Evolutionary conservation across 257 asterid species (phyloP).

Genomic region (Plantago ovata): DNA sequence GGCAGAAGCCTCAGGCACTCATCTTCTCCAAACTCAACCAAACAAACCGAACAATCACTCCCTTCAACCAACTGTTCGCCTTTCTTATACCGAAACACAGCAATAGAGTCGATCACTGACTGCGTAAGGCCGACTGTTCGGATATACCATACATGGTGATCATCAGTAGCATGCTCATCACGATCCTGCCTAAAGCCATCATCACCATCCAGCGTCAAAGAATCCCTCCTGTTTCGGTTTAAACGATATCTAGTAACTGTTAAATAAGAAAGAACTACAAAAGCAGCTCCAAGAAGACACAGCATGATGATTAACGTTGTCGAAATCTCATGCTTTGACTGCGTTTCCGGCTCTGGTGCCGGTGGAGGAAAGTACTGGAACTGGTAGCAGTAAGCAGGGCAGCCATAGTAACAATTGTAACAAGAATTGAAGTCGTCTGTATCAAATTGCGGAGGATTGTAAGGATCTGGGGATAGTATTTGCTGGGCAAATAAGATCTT

Average conservation of each 20-base stretch:
- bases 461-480: background rate
- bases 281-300: constrained; percentile 43
- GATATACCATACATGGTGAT: constrained; percentile 67
- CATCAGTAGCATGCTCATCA: constrained; percentile 38
- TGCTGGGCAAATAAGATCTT: constrained; percentile 20
- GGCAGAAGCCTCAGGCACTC: constrained; percentile 76
- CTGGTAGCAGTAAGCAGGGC: constrained; percentile 26
- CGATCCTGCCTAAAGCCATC: constrained; percentile 22
- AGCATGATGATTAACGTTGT: constrained; percentile 44
- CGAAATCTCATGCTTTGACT: constrained; percentile 29
- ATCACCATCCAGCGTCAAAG: background rate
- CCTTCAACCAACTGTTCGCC: constrained; percentile 44
- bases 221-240: constrained; percentile 21
- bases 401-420: constrained; percentile 17
- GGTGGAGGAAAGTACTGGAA: background rate
- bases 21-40: constrained; percentile 61
- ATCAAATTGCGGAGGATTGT: background rate
- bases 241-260: constrained; percentile 32
- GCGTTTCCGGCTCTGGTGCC: constrained; percentile 5
- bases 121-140: constrained; percentile 57
- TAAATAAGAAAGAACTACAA: constrained; percentile 46
- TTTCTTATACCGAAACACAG: constrained; percentile 38
- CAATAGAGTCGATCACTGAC: constrained; percentile 55
- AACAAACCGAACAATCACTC: constrained; percentile 66
- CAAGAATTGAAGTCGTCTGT: constrained; percentile 7